phyloP scores from a whole-genome alignment of 352 stramenopile genomes.

The Thraustochytrium sp. region DNA sequence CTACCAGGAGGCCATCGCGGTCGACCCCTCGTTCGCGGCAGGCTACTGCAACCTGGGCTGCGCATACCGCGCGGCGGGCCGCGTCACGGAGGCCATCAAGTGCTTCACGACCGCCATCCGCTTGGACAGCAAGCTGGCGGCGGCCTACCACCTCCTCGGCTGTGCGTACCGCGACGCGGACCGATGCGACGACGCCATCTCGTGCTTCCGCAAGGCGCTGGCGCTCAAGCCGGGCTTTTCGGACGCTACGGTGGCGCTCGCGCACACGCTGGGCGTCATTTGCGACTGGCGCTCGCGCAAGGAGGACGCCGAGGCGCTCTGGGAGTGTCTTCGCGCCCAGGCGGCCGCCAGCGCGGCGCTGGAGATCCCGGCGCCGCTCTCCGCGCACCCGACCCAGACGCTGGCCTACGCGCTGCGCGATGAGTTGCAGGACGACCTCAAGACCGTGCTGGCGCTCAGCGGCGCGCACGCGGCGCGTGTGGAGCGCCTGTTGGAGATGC shows the following conservation, averaged over 20 bases:
- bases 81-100: conserved; percentile 74
- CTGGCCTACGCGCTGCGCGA: conserved; percentile 69
- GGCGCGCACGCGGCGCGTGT: background rate
- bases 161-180: conserved; percentile 76
- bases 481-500: background rate
- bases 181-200: conserved; percentile 77
- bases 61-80: conserved; percentile 81
- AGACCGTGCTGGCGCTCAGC: background rate
- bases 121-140: conserved; percentile 75
- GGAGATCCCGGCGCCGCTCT: conserved; percentile 58
- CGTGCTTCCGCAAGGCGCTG: conserved; percentile 83
- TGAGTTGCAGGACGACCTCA: background rate
- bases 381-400: conserved; percentile 83
- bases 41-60: conserved; percentile 88
- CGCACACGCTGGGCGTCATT: conserved; percentile 80
- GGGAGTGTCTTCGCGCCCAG: conserved; percentile 58
- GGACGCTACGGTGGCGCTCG: conserved; percentile 83
- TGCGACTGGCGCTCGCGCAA: conserved; percentile 80
- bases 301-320: conserved; percentile 50
- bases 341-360: conserved; percentile 64
- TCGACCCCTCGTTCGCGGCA: conserved; percentile 83
- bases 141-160: conserved; percentile 83
- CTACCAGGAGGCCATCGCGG: conserved; percentile 85
- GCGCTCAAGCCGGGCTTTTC: conserved; percentile 76
- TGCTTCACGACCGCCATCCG: conserved; percentile 80